phyloP scores from a whole-genome alignment of 805 yeast genomes.

The Candida multigemmis region DNA sequence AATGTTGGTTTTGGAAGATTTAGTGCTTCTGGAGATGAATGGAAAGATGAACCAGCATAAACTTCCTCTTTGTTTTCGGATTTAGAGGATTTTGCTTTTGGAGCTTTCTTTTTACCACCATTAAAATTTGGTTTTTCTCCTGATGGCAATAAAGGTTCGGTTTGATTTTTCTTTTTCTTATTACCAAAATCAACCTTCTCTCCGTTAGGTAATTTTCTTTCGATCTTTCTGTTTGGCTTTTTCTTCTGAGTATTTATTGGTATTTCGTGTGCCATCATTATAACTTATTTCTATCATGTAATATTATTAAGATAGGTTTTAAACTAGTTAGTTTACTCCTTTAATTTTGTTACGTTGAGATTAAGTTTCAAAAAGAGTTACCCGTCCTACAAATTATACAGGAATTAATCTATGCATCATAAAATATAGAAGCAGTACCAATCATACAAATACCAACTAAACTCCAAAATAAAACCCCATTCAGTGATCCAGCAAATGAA shows the following conservation, averaged over 20 bases:
- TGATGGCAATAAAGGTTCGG: conserved; percentile 13
- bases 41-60: conserved; percentile 51
- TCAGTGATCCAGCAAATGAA: conserved; percentile 67
- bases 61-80: conserved; percentile 14
- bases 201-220: conserved; percentile 19
- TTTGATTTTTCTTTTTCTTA: conserved; percentile 1
- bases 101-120: conserved; percentile 4
- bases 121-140: conserved; percentile 19
- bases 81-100: conserved; percentile 3
- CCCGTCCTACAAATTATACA: no score
- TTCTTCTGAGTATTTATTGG: conserved; percentile 13
- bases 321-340: conserved; percentile 3
- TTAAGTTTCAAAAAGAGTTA: no score
- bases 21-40: conserved; percentile 47
- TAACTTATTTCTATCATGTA: no score
- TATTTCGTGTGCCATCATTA: conserved; percentile 26
- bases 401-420: no score
- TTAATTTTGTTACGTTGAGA: no score
- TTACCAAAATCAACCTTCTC: conserved; percentile 20
- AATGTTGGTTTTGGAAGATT: conserved; percentile 50
- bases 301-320: no score
- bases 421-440: no score
- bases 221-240: conserved; percentile 5
- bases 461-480: conserved; percentile 49
- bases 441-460: conserved; percentile 52